These are phyloP conservation scores for Lunularia cruciata DNA, from an alignment of 225 moss, liverwort and hornwort species.

Conservation along the genomic window DNA sequence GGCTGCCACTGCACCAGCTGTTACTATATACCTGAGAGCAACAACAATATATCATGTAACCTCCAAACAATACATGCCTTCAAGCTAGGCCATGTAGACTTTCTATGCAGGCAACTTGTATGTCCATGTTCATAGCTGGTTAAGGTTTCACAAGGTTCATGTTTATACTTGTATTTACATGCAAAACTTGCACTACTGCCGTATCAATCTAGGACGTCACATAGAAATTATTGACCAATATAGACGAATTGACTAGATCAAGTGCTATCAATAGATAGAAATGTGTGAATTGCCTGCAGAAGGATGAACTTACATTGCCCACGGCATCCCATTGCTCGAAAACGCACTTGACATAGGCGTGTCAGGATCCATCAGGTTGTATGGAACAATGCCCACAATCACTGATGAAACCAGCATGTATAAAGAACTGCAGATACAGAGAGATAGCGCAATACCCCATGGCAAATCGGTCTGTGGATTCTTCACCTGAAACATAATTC, in stretches of 20 bases:
- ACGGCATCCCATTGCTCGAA: slow-evolving; percentile 73
- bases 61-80: no score
- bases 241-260: no score
- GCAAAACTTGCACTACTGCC: no score
- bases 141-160: no score
- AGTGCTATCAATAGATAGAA: not conserved
- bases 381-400: slow-evolving; percentile 89
- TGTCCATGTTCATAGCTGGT: no score
- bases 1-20: slow-evolving; percentile 91
- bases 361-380: slow-evolving; percentile 77
- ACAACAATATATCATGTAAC: no score
- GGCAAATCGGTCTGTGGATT: slow-evolving; percentile 89
- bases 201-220: no score
- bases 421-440: slow-evolving; percentile 75
- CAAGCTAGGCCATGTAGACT: no score
- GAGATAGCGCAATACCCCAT: slow-evolving; percentile 73
- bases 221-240: no score
- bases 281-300: not conserved
- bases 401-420: slow-evolving; percentile 87
- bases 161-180: no score
- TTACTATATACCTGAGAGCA: slow-evolving; percentile 70
- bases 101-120: no score
- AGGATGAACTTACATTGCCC: slow-evolving; percentile 67
- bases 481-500: slow-evolving; percentile 56
- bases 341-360: slow-evolving; percentile 94